phyloP scores from a whole-genome alignment of 2,329 filamentous ascomycete genomes.

The Lachnellula arida region DNA sequence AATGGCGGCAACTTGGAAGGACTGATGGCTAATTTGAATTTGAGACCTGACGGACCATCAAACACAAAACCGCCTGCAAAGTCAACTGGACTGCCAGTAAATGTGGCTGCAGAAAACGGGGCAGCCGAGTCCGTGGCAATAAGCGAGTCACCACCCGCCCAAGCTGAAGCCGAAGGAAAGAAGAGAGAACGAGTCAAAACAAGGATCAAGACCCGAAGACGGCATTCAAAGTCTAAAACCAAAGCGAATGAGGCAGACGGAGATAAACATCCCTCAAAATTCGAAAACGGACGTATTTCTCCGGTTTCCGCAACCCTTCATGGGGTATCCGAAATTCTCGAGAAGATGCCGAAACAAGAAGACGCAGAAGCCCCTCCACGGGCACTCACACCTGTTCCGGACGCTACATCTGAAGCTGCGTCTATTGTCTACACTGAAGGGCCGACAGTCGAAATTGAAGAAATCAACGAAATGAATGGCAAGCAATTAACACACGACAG shows the following conservation, averaged over 20 bases:
- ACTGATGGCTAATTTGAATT: slow-evolving; percentile 27
- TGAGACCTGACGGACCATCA: slow-evolving; percentile 16
- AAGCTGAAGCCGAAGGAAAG: slow-evolving; percentile 12
- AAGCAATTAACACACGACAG: neutral
- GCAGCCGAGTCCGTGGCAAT: slow-evolving; percentile 17
- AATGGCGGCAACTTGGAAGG: slow-evolving; percentile 20
- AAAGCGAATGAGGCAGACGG: slow-evolving; percentile 5
- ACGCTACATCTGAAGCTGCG: neutral
- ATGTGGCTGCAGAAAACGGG: slow-evolving; percentile 15
- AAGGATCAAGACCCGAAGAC: slow-evolving; percentile 28
- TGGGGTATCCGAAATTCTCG: slow-evolving; percentile 13
- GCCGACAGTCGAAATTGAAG: neutral
- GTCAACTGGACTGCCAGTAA: slow-evolving; percentile 10
- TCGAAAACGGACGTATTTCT: slow-evolving; percentile 7
- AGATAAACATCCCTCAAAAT: neutral
- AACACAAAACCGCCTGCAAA: slow-evolving; percentile 3
- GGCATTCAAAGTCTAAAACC: slow-evolving; percentile 18
- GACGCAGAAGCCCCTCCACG: slow-evolving; percentile 2
- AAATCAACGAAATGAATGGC: neutral
- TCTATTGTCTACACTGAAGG: neutral
- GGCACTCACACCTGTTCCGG: neutral
- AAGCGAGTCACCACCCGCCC: slow-evolving; percentile 9
- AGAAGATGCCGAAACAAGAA: slow-evolving; percentile 10
- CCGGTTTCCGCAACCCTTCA: slow-evolving; percentile 13
- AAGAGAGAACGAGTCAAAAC: slow-evolving; percentile 28